Base-by-base conservation (phyloP, 2,329 filamentous ascomycete species). In the Talaromyces islandicus region DNA sequence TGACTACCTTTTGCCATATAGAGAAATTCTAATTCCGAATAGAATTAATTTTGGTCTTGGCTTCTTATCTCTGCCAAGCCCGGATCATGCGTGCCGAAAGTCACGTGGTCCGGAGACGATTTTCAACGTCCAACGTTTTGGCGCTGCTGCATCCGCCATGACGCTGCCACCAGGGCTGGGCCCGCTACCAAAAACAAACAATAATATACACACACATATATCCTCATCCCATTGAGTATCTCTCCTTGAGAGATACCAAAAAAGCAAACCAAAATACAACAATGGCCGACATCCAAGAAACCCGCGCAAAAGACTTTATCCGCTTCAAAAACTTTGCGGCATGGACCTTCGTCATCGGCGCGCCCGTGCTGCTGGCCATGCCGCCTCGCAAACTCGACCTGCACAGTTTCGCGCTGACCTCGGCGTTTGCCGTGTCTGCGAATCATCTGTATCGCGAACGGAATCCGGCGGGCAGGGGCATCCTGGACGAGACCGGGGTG, bases 241-340 rank as follows among this genome's bases (percentile, higher is more conserved):
- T 38, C 14, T 38, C 6, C 14, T 38, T 2, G 29, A 9, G 7
- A 9, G 10, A 11, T 11, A n/a, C n/a, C n/a, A n/a, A n/a, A n/a
- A n/a, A n/a, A n/a, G n/a, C n/a, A n/a, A n/a, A n/a, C n/a, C n/a
- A 46, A 21, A 11, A 46, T 3, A 11, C 3, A 7, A 19, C 24
- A 14, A 46, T 46, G 43, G 4, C 43, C 9, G 43, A 46, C 19
- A 27, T 54, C 2, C 32, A 64, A 24, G 58, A 57, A 54, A 56
- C 57, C 52, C 71, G 74, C 56, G 66, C 69, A 62, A 71, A 69
- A 56, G 75, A 77, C 63, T 78, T 71, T 64, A 55, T 70, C 41
- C 70, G 68, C 58, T 76, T 77, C 69, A 78, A 77, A 61, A 69
- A 69, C 63, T 74, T 74, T 63, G 68, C 75, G 27, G 72, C 75